phyloP scores from a whole-genome alignment of 345 rosid genomes.

The Laguncularia racemosa region DNA sequence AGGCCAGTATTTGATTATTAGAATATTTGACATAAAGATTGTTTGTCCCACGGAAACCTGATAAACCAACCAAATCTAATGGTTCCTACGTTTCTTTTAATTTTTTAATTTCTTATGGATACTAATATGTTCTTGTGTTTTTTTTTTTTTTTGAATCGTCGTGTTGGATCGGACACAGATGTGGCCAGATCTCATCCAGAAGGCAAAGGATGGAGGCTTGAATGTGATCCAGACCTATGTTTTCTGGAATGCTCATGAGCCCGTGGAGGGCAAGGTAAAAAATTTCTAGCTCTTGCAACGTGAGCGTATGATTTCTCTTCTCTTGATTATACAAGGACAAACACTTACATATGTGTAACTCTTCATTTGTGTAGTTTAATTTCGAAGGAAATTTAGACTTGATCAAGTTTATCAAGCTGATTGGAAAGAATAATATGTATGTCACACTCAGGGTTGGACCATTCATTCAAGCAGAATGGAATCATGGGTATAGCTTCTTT shows the following conservation, averaged over 20 bases:
- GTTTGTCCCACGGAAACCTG: too few relatives aligned
- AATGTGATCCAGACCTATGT: conserved; percentile 46
- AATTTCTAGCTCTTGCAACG: neutral
- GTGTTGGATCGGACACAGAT: conserved; percentile 17
- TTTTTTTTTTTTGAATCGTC: neutral
- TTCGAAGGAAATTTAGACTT: conserved; percentile 34
- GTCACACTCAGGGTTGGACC: conserved; percentile 49
- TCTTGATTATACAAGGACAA: neutral
- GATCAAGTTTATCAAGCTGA: conserved; percentile 34
- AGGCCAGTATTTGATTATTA: too few relatives aligned
- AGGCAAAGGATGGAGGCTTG: conserved; percentile 40
- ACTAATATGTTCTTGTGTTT: too few relatives aligned
- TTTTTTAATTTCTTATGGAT: too few relatives aligned
- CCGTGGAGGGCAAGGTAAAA: conserved; percentile 31
- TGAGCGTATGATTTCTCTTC: too few relatives aligned
- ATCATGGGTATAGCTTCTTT: conserved; percentile 25
- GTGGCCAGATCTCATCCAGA: conserved; percentile 33
- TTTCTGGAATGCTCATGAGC: conserved; percentile 54
- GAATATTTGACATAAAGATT: too few relatives aligned
- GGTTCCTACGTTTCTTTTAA: too few relatives aligned
- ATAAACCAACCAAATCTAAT: too few relatives aligned
- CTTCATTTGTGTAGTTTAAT: conserved; percentile 17
- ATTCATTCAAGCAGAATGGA: conserved; percentile 54
- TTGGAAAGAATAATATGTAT: conserved; percentile 31
- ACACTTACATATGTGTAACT: neutral